Evolutionary conservation across 805 yeast genomes (phyloP), one percentile per base, ranked within the genome.

Genomic region (Barnettozyma wickerhamii): DNA sequence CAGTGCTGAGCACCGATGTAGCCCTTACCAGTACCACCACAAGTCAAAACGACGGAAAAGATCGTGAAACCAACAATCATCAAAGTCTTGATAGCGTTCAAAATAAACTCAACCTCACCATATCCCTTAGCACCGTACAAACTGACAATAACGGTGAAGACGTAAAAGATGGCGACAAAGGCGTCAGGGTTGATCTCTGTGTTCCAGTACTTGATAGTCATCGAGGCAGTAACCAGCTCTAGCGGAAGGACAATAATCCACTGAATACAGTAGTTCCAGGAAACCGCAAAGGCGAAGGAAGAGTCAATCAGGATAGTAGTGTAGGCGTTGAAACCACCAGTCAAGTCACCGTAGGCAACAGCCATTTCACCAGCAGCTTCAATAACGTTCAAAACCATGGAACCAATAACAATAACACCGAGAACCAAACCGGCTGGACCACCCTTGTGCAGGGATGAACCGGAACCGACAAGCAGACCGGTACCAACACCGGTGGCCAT

Each of bases 401-500:
- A 55, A 19, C 82, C 82, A 45, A 79, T 74, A 41, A 81, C 54
- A 3, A 71, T 65, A 60, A 77, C 79, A 7, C 81, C 84, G 29
- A 80, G 68, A 10, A 79, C 65, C 28, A 72, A 52, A 33, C 66
- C 71, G 26, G 64, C 72, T 14, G 78, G 77, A 37, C 78, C 77
- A 45, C 72, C 74, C 20, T 57, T 47, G 19, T 57, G 54, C 30
- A 74, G 50, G 5, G 75, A 69, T 47, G 69, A 59, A 48, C 79
- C 84, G 37, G 73, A 65, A 51, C 82, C 83, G 37, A 78, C 78
- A 47, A 74, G 63, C 38, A 80, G 64, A 52, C 86, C 87, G 6
- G 93, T 81, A 55, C 95, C 96, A 45, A 86, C 81, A 45, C 89
- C 80, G 33, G 91, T 89, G 42, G 90, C 90, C 45, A 85, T 69